Evolutionary conservation across 2,329 filamentous ascomycete species (phyloP).

Genomic region (Shiraia sp.): DNA sequence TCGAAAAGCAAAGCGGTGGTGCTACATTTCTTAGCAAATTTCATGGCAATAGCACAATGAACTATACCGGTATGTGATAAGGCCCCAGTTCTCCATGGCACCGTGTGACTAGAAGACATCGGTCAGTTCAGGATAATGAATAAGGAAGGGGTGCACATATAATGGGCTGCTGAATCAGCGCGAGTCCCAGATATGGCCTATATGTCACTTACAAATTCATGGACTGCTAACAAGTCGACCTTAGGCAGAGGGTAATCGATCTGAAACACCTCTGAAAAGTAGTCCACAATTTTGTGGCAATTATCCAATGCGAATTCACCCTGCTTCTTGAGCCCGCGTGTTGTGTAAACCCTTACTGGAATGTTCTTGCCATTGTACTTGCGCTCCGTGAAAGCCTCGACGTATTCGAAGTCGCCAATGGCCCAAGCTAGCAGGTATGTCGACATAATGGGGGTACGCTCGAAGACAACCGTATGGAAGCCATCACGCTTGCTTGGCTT

Average conservation of each 20-base stretch:
- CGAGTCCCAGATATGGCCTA: constrained; percentile 7
- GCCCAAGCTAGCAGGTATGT: constrained; percentile 97
- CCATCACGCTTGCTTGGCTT: constrained; percentile 72
- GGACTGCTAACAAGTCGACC: constrained; percentile 94
- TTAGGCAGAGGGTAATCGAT: constrained; percentile 86
- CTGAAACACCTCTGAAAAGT: constrained; percentile 93
- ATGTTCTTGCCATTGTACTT: constrained; percentile 90
- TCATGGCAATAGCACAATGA: constrained; percentile 2
- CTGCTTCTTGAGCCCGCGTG: constrained; percentile 89
- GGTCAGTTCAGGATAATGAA: constrained; percentile 45
- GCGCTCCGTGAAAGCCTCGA: constrained; percentile 87
- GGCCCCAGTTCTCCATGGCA: constrained; percentile 98
- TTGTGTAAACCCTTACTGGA: constrained; percentile 94
- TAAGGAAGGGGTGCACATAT: constrained; percentile 40
- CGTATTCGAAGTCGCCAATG: constrained; percentile 94
- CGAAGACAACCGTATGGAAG: constrained; percentile 83
- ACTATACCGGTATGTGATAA: constrained; percentile 79
- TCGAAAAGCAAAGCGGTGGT: constrained; percentile 97
- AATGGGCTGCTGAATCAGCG: constrained; percentile 44
- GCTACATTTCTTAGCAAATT: constrained; percentile 19
- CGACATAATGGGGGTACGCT: constrained; percentile 90
- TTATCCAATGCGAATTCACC: constrained; percentile 87
- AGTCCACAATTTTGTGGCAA: constrained; percentile 91
- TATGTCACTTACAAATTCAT: constrained; percentile 74
- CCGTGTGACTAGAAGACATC: constrained; percentile 62